A percentile compares a stretch with the other conserved stretches of the same genome.
Evolutionary conservation across 2,329 filamentous ascomycete genomes (phyloP).

Genomic region (Lasiodiplodia citricola): DNA sequence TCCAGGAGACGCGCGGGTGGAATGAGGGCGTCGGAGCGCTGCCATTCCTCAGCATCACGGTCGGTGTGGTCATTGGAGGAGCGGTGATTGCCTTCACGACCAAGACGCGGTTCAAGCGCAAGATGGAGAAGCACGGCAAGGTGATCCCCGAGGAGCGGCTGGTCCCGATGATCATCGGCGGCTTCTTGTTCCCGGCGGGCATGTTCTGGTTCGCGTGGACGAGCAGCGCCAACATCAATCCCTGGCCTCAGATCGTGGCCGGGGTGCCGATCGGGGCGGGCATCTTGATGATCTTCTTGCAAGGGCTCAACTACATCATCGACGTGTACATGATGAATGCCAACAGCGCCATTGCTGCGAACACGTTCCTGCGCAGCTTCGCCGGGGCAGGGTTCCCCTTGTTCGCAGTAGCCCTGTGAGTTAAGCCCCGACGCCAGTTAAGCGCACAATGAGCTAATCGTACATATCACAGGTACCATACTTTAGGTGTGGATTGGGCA

Average conservation of each 20-base stretch:
- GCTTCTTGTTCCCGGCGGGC: slow-evolving; percentile 53
- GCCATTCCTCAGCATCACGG: slow-evolving; percentile 50
- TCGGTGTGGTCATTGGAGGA: slow-evolving; percentile 46
- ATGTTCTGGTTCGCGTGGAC: slow-evolving; percentile 63
- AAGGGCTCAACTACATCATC: slow-evolving; percentile 53
- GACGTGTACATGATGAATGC: slow-evolving; percentile 49
- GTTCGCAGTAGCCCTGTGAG: slow-evolving; percentile 32
- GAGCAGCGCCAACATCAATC: slow-evolving; percentile 49
- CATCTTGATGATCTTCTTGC: slow-evolving; percentile 54
- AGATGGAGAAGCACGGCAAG: slow-evolving; percentile 37
- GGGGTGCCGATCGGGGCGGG: slow-evolving; percentile 50
- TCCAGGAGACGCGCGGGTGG: slow-evolving; percentile 50
- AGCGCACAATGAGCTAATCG: neutral
- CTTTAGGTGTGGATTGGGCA: slow-evolving; percentile 43
- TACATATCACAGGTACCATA: slow-evolving; percentile 36
- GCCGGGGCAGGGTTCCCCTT: slow-evolving; percentile 34
- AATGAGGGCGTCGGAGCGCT: slow-evolving; percentile 46
- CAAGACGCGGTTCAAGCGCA: slow-evolving; percentile 41
- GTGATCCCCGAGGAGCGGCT: slow-evolving; percentile 54
- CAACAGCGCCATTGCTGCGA: slow-evolving; percentile 36
- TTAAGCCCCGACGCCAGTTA: neutral
- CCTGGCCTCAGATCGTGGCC: slow-evolving; percentile 49
- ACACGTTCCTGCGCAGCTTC: slow-evolving; percentile 33
- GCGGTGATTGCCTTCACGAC: slow-evolving; percentile 40
- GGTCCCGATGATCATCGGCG: slow-evolving; percentile 59